Conservation (phyloP, 2,329 filamentous ascomycete species). For the Waltergamsia citrina region DNA sequence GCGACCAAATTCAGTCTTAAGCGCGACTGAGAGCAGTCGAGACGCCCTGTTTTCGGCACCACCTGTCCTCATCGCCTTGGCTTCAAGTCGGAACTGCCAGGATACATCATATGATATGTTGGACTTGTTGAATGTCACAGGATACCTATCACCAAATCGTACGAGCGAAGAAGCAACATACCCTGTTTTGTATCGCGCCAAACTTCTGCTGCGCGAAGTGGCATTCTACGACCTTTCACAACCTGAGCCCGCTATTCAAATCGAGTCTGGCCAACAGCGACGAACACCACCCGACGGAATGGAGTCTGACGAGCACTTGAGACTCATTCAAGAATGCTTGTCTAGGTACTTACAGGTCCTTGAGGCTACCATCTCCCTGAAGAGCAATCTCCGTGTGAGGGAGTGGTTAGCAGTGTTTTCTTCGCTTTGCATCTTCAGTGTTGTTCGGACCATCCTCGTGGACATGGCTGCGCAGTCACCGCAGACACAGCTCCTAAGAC, state of each 20-base stretch:
- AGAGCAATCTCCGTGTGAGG: constrained; percentile 26
- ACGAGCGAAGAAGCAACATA: constrained; percentile 37
- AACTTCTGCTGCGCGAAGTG: constrained; percentile 44
- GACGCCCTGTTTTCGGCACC: constrained; percentile 31
- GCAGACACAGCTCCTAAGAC: constrained; percentile 3
- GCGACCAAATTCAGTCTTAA: constrained; percentile 11
- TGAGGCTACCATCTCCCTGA: constrained; percentile 32
- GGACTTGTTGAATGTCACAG: constrained; percentile 40
- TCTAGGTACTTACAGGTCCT: constrained; percentile 42
- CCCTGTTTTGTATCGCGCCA: constrained; percentile 43
- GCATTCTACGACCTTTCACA: constrained; percentile 45
- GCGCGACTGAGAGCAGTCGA: constrained; percentile 9
- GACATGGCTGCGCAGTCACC: constrained; percentile 23
- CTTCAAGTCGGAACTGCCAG: constrained; percentile 40
- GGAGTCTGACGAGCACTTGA: constrained; percentile 35
- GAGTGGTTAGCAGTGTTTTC: constrained; percentile 43
- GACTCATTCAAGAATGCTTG: constrained; percentile 39
- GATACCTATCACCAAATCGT: constrained; percentile 36
- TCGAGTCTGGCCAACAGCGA: constrained; percentile 13
- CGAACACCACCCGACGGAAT: constrained; percentile 26
- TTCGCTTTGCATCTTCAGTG: constrained; percentile 49
- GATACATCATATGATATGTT: constrained; percentile 41
- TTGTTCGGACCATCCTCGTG: constrained; percentile 40
- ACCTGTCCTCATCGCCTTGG: constrained; percentile 38
- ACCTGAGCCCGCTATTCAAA: constrained; percentile 30